phyloP scores from a whole-genome alignment of 768 basidiomycete species.

The Podaxis carcinomalis region DNA sequence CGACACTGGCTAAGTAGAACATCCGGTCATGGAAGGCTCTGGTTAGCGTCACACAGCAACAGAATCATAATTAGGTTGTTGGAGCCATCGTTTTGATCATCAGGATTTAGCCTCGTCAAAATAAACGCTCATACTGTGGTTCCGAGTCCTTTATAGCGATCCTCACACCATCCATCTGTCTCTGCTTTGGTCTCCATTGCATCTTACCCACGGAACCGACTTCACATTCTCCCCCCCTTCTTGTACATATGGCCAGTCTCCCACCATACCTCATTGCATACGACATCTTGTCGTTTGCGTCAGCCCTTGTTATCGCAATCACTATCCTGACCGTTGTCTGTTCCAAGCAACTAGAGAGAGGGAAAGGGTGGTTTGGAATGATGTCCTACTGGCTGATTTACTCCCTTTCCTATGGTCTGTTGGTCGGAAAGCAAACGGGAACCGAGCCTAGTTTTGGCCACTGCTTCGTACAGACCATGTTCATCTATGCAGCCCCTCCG shows the following conservation, averaged over 20 bases:
- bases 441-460: background rate
- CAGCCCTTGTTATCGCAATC: background rate
- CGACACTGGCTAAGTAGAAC: too few relatives aligned
- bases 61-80: too few relatives aligned
- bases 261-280: constrained; percentile 5
- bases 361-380: constrained; percentile 8
- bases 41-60: too few relatives aligned
- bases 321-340: background rate
- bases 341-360: constrained; percentile 1
- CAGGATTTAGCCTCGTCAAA: background rate
- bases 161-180: background rate
- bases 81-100: background rate
- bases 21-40: too few relatives aligned
- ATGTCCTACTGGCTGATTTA: constrained; percentile 6
- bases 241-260: background rate
- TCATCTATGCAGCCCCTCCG: constrained; percentile 5
- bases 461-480: background rate
- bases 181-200: background rate
- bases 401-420: background rate
- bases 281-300: constrained; percentile 2
- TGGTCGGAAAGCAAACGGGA: constrained; percentile 7
- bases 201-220: background rate
- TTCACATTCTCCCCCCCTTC: background rate
- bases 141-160: background rate
- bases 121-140: background rate